These are phyloP conservation scores for Osmanthus fragrans DNA, from an alignment of 257 asterid genomes.

Conservation along the genomic window DNA sequence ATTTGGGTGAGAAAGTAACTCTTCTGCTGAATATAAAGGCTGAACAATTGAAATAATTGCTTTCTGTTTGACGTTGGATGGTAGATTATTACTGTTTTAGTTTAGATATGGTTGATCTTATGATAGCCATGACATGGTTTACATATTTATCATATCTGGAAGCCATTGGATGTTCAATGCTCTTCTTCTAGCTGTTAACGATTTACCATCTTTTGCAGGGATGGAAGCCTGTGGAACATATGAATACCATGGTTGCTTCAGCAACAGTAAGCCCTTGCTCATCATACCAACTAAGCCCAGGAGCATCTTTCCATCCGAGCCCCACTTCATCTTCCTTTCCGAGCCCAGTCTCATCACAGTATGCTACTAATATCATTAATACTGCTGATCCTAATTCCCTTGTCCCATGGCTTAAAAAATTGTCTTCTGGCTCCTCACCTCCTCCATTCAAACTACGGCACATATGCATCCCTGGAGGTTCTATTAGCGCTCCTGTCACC, in stretches of 20 bases:
- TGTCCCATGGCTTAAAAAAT: slow-evolving; percentile 94
- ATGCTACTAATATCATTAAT: slow-evolving; percentile 34
- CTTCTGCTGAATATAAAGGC: not conserved
- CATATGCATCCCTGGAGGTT: slow-evolving; percentile 76
- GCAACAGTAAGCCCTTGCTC: slow-evolving; percentile 48
- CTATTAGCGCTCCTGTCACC: slow-evolving; percentile 95
- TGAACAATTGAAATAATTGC: not conserved
- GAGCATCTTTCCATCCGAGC: slow-evolving; percentile 77
- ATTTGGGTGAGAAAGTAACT: no score
- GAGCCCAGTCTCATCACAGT: slow-evolving; percentile 37
- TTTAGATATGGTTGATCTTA: not conserved
- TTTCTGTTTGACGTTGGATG: not conserved
- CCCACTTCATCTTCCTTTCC: slow-evolving; percentile 49
- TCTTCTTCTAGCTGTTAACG: not conserved
- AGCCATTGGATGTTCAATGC: not conserved
- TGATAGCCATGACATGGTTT: no score
- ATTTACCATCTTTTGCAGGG: slow-evolving; percentile 50
- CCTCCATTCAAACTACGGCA: slow-evolving; percentile 65
- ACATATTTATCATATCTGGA: not conserved
- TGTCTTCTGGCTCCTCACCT: slow-evolving; percentile 72
- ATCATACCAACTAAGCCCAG: slow-evolving; percentile 63
- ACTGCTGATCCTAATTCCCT: slow-evolving; percentile 74
- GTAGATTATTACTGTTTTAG: not conserved
- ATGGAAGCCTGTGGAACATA: slow-evolving; percentile 72
- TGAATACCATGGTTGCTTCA: slow-evolving; percentile 35